These are phyloP conservation scores for Fusarium newnesense DNA, from an alignment of 2,329 filamentous ascomycete genomes.

Conservation along the genomic window DNA sequence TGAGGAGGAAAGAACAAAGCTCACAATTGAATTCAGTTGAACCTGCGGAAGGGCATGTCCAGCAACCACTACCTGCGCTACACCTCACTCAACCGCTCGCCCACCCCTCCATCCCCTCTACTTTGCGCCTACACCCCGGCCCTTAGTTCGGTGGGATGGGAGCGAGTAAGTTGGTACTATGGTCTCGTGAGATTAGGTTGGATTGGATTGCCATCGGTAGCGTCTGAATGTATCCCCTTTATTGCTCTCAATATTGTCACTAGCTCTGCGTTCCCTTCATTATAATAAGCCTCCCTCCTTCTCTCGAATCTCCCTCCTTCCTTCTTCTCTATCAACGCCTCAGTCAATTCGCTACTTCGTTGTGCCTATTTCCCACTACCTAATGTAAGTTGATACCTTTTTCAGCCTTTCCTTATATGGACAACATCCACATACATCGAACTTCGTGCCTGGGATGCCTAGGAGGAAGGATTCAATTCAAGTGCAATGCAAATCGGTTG, in stretches of 20 bases:
- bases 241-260: constrained; percentile 27
- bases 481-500: not conserved
- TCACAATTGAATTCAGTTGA: constrained; percentile 10
- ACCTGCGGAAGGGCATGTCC: not conserved
- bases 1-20: constrained; percentile 3
- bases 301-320: constrained; percentile 8
- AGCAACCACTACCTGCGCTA: not conserved
- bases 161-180: constrained; percentile 6
- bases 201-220: constrained; percentile 19
- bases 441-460: not conserved
- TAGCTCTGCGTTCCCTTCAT: constrained; percentile 30
- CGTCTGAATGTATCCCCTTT: constrained; percentile 29
- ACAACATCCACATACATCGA: not conserved
- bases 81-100: not conserved
- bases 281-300: constrained; percentile 39
- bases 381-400: constrained; percentile 35
- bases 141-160: constrained; percentile 6
- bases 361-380: constrained; percentile 29
- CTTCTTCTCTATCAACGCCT: constrained; percentile 37
- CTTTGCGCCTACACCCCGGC: not conserved
- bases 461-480: not conserved
- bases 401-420: constrained; percentile 1
- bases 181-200: constrained; percentile 28
- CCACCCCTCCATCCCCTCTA: constrained; percentile 2
- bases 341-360: constrained; percentile 38